Percentiles rank a stretch among this genome's conserved stretches.
Evolutionary conservation across 192 early-diverging fungal genomes (phyloP).

Genomic region (Coemansia sp.): DNA sequence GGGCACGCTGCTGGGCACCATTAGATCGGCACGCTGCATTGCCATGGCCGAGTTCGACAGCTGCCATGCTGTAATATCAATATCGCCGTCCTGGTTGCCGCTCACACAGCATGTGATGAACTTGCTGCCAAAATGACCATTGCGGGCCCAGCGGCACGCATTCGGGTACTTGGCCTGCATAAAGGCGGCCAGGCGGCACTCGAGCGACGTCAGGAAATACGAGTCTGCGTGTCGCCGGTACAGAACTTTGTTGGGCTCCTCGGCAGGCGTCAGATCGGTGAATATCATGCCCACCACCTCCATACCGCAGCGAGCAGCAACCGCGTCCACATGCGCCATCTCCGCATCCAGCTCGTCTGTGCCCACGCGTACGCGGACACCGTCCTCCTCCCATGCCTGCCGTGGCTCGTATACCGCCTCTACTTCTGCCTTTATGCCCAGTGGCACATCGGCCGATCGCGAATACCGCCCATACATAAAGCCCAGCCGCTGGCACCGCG

Average conservation of each 20-base stretch:
- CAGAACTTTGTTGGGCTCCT: constrained; percentile 74
- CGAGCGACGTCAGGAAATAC: constrained; percentile 90
- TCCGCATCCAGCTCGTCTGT: constrained; percentile 59
- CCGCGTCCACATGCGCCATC: constrained; percentile 54
- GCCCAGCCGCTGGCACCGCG: constrained; percentile 90
- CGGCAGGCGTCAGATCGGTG: constrained; percentile 88
- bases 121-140: constrained; percentile 83
- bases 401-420: constrained; percentile 92
- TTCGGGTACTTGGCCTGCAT: constrained; percentile 77
- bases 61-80: constrained; percentile 87
- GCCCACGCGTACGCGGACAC: constrained; percentile 59
- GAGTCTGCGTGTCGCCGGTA: constrained; percentile 89
- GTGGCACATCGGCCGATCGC: constrained; percentile 82
- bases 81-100: constrained; percentile 81
- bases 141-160: constrained; percentile 65
- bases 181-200: constrained; percentile 80
- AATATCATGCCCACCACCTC: constrained; percentile 85
- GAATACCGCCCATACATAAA: constrained; percentile 92
- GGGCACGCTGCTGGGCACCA: constrained; percentile 87
- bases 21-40: constrained; percentile 86
- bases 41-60: constrained; percentile 87
- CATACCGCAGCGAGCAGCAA: constrained; percentile 67
- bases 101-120: constrained; percentile 94
- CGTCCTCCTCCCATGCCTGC: constrained; percentile 76
- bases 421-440: constrained; percentile 95